Evolutionary conservation across 805 yeast species (phyloP), one percentile per base, ranked within the genome.

Genomic region (Metschnikowia gruessii): DNA sequence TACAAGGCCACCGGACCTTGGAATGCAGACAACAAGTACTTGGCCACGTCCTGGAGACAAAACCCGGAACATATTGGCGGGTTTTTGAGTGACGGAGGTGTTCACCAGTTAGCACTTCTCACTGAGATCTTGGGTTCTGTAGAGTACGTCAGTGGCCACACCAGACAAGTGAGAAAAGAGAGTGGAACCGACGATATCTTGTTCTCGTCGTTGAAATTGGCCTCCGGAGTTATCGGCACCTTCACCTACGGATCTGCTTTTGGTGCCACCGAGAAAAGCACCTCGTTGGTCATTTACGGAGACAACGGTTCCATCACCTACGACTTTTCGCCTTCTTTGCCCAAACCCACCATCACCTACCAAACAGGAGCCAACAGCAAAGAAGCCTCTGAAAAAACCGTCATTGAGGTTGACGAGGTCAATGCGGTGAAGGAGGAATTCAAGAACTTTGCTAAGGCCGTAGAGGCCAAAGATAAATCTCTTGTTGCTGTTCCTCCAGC

Each of bases 51-150:
- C 13, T 92, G 98, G 98, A 84, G 97, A 76, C 80, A 78, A 62
- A 75, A 83, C 40, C 97, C 98, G 28, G 83, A 88, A 65, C 97
- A 92, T 63, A 79, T 90, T 55, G 98, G 98, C 45, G 97, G 97
- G 0, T 91, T 75, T 67, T 72, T 92, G 58, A 83, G 92, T 48
- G 98, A 92, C 60, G 97, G 97, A 60, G 98, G 97, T 63, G 98
- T 92, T 19, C 98, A 92, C 68, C 97, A 91, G 66, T 71, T 91
- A 64, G 96, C 96, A 2, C 70, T 89, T 32, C 76, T 91, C 53
- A 89, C 96, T 8, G 88, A 81, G 49, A 81, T 89, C 16, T 72
- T 92, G 45, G 97, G 98, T 43, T 72, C 75, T 19, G 83, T 89
- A 13, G 80, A 77, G 40, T 65, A 82, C 6, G 81, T 91, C 32